Base-by-base conservation (phyloP, 164 flowering plant species). In the Aristolochia contorta region DNA sequence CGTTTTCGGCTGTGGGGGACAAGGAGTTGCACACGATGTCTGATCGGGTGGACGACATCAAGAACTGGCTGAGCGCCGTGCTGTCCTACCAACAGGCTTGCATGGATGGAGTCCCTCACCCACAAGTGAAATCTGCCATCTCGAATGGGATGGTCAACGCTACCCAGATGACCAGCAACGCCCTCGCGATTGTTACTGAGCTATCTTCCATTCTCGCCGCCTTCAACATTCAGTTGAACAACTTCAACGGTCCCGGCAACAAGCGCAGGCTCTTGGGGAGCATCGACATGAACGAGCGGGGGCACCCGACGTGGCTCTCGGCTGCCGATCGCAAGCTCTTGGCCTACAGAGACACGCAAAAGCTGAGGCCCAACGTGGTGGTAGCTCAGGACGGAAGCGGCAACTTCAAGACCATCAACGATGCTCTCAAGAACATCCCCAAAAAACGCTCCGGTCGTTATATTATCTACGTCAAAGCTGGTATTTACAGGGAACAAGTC, bases 351-450 rank as follows among this genome's bases (percentile, higher is more conserved):
- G 60, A 46, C 0, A 19, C 49, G 6, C 53, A 19, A 21, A 62
- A 53, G 18, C 20, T 65, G n/a, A 68, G 19, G 58, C 79, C 87
- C 6, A 77, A 79, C 58, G 84, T 65, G 16, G 79, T 82, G 54
- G 87, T 82, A 41, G 84, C 87, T 0, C 59, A 78, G 67, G 82
- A 82, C 51, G 84, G 83, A 1, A 77, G 79, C 25, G 84, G 84
- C 0, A 78, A 77, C 16, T 83, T 25, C 58, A 83, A 72, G 65
- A 74, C 78, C 9, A 80, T 83, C 15, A 21, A 27, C 4, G 83
- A 50, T 6, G 87, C 87, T 16, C 74, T 83, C 20, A 72, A 61
- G 1, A 82, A 84, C 3, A 79, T 79, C 63, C 84, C 82, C 0
- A 74, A 75, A 65, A 64, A 63, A 62, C 23, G 23, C 13, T 54